A percentile compares a stretch with the other conserved stretches of the same genome.
These are phyloP conservation scores for Magnusiomyces ingens DNA, from an alignment of 1,139 yeast species.

Conservation along the genomic window DNA sequence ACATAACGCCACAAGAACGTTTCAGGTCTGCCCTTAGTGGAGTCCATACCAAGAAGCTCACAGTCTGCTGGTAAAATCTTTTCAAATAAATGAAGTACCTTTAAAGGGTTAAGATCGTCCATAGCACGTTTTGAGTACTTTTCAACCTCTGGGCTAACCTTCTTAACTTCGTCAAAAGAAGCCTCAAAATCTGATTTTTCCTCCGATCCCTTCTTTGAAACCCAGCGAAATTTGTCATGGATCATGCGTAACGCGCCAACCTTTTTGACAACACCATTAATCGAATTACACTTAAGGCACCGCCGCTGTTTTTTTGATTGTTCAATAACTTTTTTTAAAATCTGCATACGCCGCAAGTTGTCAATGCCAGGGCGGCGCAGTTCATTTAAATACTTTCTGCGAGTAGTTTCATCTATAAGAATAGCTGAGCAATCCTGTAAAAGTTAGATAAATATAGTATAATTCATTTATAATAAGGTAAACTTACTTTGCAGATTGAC, in stretches of 20 bases:
- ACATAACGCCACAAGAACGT: constrained; percentile 94
- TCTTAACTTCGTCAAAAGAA: constrained; percentile 60
- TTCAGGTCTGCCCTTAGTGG: constrained; percentile 88
- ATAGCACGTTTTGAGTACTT: constrained; percentile 78
- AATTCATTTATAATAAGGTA: background rate
- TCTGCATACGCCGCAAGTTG: constrained; percentile 84
- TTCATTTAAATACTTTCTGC: constrained; percentile 63
- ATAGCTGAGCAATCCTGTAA: constrained; percentile 61
- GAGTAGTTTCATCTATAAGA: constrained; percentile 64
- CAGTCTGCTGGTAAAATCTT: constrained; percentile 83
- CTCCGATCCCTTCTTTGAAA: constrained; percentile 80
- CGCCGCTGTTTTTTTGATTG: constrained; percentile 95
- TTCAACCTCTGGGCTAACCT: constrained; percentile 81
- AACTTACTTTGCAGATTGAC: constrained; percentile 63
- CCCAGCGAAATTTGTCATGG: constrained; percentile 94
- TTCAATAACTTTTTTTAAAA: constrained; percentile 72
- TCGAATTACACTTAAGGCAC: constrained; percentile 77
- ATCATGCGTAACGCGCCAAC: constrained; percentile 94
- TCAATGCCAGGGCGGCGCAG: constrained; percentile 84
- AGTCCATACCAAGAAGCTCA: constrained; percentile 85
- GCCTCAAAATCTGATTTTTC: constrained; percentile 80
- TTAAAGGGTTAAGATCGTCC: constrained; percentile 92
- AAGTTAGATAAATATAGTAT: constrained; percentile 1
- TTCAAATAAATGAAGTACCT: constrained; percentile 79
- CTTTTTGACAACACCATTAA: constrained; percentile 95